phyloP scores from a whole-genome alignment of 1,139 yeast genomes.

The Kurtzmaniella natalensis region DNA sequence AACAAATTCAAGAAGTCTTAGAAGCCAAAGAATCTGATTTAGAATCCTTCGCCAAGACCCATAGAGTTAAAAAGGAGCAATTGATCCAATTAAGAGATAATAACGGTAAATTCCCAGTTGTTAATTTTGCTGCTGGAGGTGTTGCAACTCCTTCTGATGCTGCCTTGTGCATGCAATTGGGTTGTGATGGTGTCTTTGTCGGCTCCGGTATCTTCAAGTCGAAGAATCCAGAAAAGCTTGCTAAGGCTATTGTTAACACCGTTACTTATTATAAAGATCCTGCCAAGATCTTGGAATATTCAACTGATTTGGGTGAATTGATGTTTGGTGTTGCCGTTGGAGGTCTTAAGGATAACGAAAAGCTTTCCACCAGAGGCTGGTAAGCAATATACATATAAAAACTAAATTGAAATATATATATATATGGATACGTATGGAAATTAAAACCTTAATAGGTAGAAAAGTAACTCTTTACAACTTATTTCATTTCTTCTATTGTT shows the following conservation, averaged over 20 bases:
- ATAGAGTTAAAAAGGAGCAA: conserved; percentile 57
- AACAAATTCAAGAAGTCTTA: conserved; percentile 45
- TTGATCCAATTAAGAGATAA: conserved; percentile 48
- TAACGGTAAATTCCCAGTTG: conserved; percentile 72
- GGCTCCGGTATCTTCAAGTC: conserved; percentile 88
- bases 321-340: conserved; percentile 67
- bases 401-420: too few relatives aligned
- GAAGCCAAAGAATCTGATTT: conserved; percentile 17
- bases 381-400: too few relatives aligned
- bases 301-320: conserved; percentile 73
- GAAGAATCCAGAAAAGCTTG: conserved; percentile 69
- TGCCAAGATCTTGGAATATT: conserved; percentile 58
- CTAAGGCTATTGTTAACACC: conserved; percentile 77
- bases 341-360: conserved; percentile 43
- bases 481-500: too few relatives aligned
- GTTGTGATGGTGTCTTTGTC: conserved; percentile 89
- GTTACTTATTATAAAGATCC: conserved; percentile 74
- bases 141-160: conserved; percentile 90
- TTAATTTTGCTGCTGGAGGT: conserved; percentile 89
- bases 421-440: too few relatives aligned
- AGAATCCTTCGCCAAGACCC: conserved; percentile 45
- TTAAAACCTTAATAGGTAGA: too few relatives aligned
- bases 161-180: conserved; percentile 83
- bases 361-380: conserved; percentile 53
- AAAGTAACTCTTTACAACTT: too few relatives aligned